Evolutionary conservation across 2,329 filamentous ascomycete genomes (phyloP).

Genomic region (Paracamarosporium sp.): DNA sequence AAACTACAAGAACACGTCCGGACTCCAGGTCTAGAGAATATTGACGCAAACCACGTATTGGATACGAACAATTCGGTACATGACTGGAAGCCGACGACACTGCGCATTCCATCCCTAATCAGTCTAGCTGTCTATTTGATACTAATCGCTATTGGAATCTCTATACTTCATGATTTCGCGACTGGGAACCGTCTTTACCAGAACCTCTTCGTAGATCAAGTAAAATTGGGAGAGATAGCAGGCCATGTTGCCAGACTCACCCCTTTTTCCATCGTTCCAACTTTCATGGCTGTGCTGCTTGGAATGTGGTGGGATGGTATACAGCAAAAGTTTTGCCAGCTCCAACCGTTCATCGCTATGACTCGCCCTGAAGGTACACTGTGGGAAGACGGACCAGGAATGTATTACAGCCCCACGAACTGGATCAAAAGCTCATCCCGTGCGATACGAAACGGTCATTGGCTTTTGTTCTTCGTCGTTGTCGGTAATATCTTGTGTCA

Average conservation of each 20-base stretch:
- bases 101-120: not conserved
- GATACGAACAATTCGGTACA: not conserved
- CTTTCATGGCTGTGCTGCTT: constrained; percentile 17
- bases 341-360: constrained; percentile 27
- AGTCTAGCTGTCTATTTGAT: not conserved
- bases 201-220: constrained; percentile 15
- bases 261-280: constrained; percentile 23
- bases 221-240: not conserved
- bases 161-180: constrained; percentile 3
- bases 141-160: not conserved
- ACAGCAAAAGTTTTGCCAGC: constrained; percentile 18
- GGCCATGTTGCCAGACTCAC: constrained; percentile 12
- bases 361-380: constrained; percentile 2
- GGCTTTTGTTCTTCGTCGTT: constrained; percentile 17
- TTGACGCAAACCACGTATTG: not conserved
- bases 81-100: not conserved
- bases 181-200: constrained; percentile 7
- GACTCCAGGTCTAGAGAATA: not conserved
- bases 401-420: not conserved
- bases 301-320: constrained; percentile 26
- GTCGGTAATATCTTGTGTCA: constrained; percentile 14
- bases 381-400: not conserved
- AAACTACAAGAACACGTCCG: not conserved
- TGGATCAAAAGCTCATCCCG: not conserved
- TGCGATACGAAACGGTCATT: constrained; percentile 14